Percentiles rank a stretch among this genome's conserved stretches.
These are phyloP conservation scores for Aspergillus costaricaensis DNA, from an alignment of 2,329 filamentous ascomycete genomes.

Conservation along the genomic window DNA sequence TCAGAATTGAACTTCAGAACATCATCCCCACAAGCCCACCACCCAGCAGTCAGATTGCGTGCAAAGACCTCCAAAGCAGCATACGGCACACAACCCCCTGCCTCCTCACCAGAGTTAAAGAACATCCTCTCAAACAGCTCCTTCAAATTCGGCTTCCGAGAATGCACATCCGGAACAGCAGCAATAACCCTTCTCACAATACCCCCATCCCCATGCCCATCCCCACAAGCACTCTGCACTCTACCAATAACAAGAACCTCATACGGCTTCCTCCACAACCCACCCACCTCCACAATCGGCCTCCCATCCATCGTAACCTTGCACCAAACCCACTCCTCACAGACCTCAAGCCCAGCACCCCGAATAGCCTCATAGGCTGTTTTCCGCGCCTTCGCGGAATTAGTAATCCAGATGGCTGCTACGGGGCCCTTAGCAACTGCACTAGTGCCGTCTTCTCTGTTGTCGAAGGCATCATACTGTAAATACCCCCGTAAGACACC, in stretches of 20 bases:
- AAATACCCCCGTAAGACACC: conserved; percentile 50
- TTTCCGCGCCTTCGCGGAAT: conserved; percentile 54
- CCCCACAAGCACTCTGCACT: too few relatives aligned
- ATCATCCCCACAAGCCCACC: conserved; percentile 65
- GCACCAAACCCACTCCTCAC: conserved; percentile 66
- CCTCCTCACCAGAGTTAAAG: conserved; percentile 17
- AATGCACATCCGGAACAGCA: conserved; percentile 64
- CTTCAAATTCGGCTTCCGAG: conserved; percentile 65
- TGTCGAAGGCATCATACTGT: conserved; percentile 13
- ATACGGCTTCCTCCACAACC: conserved; percentile 62
- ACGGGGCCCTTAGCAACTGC: conserved; percentile 29
- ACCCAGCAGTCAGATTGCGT: conserved; percentile 59
- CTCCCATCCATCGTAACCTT: conserved; percentile 59
- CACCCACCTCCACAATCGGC: conserved; percentile 54
- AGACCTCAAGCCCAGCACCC: conserved; percentile 50
- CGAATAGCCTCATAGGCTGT: conserved; percentile 48
- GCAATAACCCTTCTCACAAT: conserved; percentile 55
- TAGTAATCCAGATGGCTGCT: conserved; percentile 64
- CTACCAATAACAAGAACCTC: conserved; percentile 57
- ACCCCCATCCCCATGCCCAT: neutral
- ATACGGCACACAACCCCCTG: conserved; percentile 35
- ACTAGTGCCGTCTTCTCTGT: neutral
- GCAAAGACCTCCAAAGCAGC: conserved; percentile 63
- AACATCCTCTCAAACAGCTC: conserved; percentile 54
- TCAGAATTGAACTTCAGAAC: conserved; percentile 62